Evolutionary conservation across 306 rosid genomes (phyloP), one percentile per base, ranked within the genome.

Genomic region (Cicer judaicum): DNA sequence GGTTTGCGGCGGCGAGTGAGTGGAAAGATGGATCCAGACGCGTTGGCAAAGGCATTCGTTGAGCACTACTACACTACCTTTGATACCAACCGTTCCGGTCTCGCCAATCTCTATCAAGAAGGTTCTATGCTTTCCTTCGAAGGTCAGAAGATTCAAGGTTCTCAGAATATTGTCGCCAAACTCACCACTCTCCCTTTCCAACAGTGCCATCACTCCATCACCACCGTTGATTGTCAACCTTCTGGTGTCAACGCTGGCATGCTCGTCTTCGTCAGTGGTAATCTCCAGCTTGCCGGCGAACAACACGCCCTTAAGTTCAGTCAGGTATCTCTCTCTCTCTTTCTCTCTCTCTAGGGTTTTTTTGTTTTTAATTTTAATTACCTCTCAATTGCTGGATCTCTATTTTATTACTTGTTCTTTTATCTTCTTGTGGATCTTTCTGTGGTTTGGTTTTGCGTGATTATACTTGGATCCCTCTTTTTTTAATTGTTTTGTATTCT

Each of bases 211-310:
- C 99, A 94, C 80, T 56, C 72, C 85, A 89, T 91, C 89, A 80
- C 87, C 80, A 88, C 92, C 83, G 91, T 93, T 24, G 98, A 93
- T 82, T 91, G 82, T 68, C 98, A 93, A 75, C 96, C 98, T 48
- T 93, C 98, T 46, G 96, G 92, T 13, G 85, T 86, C 72, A 85
- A 70, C 39, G 92, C 88, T 15, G 97, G 93, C 21, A 88, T 93
- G 97, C 92, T 91, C 8, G 98, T 91, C 78, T 93, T 93, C 46
- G 98, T 93, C 84, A 88, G 93, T 73, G 98, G 98, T 6, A 91
- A 86, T 59, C 98, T 93, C 75, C 96, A 93, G 73, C 97, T 93
- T 64, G 88, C 89, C 74, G 98, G 98, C 5, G 98, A 93, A 49
- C 97, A 93, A 21, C 98, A 93, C 68, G 86, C 93, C 12, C 98